Evolutionary conservation across 1,284 basidiomycete species (phyloP), one percentile per base, ranked within the genome.

Genomic region (Trichosporon faecale): DNA sequence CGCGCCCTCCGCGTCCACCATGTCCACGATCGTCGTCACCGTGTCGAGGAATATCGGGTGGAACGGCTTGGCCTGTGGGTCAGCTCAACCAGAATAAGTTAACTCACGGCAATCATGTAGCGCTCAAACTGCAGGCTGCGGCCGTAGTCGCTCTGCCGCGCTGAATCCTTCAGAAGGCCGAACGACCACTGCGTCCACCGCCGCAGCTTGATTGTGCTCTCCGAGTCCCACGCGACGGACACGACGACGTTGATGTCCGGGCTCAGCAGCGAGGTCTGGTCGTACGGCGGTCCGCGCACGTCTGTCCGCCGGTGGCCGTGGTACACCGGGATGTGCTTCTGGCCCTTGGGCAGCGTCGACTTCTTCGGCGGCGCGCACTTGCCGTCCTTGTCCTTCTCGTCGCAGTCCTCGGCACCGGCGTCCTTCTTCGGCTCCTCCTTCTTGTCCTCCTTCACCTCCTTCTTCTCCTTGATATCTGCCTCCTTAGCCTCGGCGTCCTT

Each of bases 31-130:
- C 3, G 77, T 78, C 1, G 75, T 74, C 4, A 80, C 67, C 14
- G 77, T 78, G 69, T 80, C 77, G 46, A 76, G 64, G 55, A 78
- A 70, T 27, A 80, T 72, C n/a, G 76, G 75, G 72, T 76, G 77
- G 65, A 72, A 77, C 11, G 78, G 69, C 67, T 77, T 76, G 18
- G 76, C 70, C 75, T 75, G 57, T 8, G 2, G n/a, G 66, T 72
- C 37, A 70, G 68, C 69, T 31, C 14, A 31, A 5, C 29, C 2
- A n/a, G 2, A 5, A 55, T 14, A 2, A 25, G 29, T 2, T 2
- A 11, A 73, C 75, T 68, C 66, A 76, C 76, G 2, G 75, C 67
- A 25, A 77, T 44, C 9, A 75, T 55, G 64, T 75, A 75, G 61
- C 76, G 76, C 3, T 74, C 74, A 64, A 81, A 73, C 70, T 80